Conservation (phyloP, 108 stramenopile species). For the Nitzschia palea region DNA sequence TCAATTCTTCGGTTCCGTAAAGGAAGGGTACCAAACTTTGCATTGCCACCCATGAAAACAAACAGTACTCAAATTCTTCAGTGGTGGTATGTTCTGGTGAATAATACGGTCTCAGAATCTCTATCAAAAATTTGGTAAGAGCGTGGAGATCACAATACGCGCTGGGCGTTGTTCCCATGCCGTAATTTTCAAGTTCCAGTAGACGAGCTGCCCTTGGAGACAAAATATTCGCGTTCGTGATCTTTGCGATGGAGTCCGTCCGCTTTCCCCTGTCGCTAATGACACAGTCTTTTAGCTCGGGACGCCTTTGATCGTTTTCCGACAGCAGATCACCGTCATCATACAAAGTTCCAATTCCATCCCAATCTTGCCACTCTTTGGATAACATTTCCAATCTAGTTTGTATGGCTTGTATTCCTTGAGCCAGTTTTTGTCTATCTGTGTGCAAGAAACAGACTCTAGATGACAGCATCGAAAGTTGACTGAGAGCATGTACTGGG, state of each 20-base stretch:
- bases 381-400: conserved; percentile 31
- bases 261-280: too few species aligned
- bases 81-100: conserved; percentile 33
- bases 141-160: conserved; percentile 43
- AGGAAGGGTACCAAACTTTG: conserved; percentile 29
- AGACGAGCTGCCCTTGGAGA: conserved; percentile 3
- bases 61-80: conserved; percentile 63
- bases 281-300: background rate
- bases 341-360: conserved; percentile 49
- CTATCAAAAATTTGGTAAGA: conserved; percentile 39
- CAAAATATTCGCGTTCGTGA: conserved; percentile 5
- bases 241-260: conserved; percentile 7
- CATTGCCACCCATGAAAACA: conserved; percentile 56
- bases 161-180: conserved; percentile 41
- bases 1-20: conserved; percentile 30
- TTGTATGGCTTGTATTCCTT: conserved; percentile 44
- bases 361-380: conserved; percentile 48
- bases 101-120: conserved; percentile 53
- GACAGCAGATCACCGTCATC: background rate
- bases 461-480: conserved; percentile 44
- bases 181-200: conserved; percentile 48
- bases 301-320: background rate
- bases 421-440: conserved; percentile 52
- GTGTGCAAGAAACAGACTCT: conserved; percentile 50
- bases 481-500: conserved; percentile 50